Percentiles rank a stretch among this genome's conserved stretches.
These are phyloP conservation scores for Aphanocladium album DNA, from an alignment of 2,329 filamentous ascomycete species.

Conservation along the genomic window DNA sequence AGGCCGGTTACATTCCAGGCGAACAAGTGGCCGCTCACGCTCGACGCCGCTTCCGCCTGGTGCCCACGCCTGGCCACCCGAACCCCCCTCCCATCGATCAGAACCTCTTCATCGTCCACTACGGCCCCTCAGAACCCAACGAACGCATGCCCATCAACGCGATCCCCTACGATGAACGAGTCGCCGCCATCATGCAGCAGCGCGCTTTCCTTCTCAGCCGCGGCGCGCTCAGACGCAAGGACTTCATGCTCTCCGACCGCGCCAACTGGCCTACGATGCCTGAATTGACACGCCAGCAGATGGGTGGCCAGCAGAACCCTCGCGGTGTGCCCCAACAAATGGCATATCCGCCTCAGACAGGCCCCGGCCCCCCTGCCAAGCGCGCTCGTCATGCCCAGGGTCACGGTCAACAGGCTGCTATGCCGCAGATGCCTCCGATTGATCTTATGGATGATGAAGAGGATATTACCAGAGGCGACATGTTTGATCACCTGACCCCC, in stretches of 20 bases:
- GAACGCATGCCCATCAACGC: conserved; percentile 66
- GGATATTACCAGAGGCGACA: conserved; percentile 78
- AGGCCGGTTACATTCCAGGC: conserved; percentile 71
- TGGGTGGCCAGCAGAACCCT: conserved; percentile 42
- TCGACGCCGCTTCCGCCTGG: conserved; percentile 79
- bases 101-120: conserved; percentile 87
- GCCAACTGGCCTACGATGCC: conserved; percentile 84
- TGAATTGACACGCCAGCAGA: conserved; percentile 44
- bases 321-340: conserved; percentile 54
- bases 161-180: conserved; percentile 59
- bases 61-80: conserved; percentile 64
- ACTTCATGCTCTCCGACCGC: conserved; percentile 90
- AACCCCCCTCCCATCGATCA: conserved; percentile 70
- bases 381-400: conserved; percentile 43
- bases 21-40: conserved; percentile 73
- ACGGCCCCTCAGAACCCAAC: conserved; percentile 68
- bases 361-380: conserved; percentile 50
- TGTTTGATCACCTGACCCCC: conserved; percentile 84
- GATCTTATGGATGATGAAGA: conserved; percentile 77
- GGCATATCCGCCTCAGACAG: conserved; percentile 54
- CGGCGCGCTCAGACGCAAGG: conserved; percentile 80
- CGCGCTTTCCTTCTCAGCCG: conserved; percentile 63
- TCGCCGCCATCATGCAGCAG: conserved; percentile 56
- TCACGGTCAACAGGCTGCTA: conserved; percentile 32
- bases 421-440: conserved; percentile 34